phyloP scores from a whole-genome alignment of 2,329 filamentous ascomycete species.

The Emericellopsis atlantica region DNA sequence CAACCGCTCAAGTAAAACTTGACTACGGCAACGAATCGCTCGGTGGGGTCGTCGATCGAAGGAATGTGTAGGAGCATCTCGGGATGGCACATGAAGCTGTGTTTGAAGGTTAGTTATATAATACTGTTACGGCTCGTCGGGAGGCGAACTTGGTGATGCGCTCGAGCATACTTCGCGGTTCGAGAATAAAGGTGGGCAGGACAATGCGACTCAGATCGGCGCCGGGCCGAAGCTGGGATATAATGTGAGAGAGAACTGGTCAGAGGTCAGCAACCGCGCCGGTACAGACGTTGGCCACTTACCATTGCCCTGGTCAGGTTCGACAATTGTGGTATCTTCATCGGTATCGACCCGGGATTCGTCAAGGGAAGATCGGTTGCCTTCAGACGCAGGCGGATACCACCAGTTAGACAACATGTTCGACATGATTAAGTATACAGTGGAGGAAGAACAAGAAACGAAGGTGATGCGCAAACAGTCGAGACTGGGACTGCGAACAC shows the following conservation, averaged over 20 bases:
- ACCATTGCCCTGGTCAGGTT: conserved; percentile 93
- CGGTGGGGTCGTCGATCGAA: conserved; percentile 72
- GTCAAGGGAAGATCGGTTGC: conserved; percentile 43
- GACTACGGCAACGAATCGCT: conserved; percentile 87
- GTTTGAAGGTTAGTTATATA: conserved; percentile 2
- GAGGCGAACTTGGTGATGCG: conserved; percentile 85
- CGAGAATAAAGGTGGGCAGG: conserved; percentile 92
- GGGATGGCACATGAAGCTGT: conserved; percentile 97
- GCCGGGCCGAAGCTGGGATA: conserved; percentile 88
- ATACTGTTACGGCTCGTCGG: conserved; percentile 4
- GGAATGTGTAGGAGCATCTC: conserved; percentile 88
- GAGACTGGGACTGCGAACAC: neutral
- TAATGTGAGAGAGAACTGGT: conserved; percentile 87
- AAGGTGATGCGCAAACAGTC: too few species aligned
- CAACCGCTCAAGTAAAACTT: conserved; percentile 98
- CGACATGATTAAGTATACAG: neutral
- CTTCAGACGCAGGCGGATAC: conserved; percentile 17
- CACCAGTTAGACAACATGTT: conserved; percentile 30
- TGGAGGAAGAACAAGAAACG: neutral
- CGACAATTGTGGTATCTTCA: conserved; percentile 72
- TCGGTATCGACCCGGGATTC: conserved; percentile 33
- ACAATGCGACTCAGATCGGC: conserved; percentile 92
- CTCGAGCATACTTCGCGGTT: conserved; percentile 95
- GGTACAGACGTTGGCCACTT: conserved; percentile 16
- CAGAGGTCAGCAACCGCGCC: neutral